Conservation (phyloP, 2,329 filamentous ascomycete genomes). For the Cercospora sp. region DNA sequence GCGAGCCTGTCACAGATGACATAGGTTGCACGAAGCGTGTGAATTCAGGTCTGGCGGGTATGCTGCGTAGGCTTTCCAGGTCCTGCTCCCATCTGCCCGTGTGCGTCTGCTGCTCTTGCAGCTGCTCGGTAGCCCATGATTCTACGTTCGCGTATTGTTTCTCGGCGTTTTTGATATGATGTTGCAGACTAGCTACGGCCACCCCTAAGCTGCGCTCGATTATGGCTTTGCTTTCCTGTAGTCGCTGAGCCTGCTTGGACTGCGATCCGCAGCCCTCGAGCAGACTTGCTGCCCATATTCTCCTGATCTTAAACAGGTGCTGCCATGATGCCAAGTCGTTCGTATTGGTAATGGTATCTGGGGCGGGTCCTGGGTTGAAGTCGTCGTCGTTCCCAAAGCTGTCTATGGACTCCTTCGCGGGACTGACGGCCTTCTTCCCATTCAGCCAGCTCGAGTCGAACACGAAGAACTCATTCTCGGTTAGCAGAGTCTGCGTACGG, state of each 20-base stretch:
- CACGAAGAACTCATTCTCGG: conserved; percentile 87
- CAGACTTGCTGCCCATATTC: conserved; percentile 73
- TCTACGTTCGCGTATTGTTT: conserved; percentile 70
- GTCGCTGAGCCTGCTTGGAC: conserved; percentile 61
- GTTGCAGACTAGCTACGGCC: conserved; percentile 80
- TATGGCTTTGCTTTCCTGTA: conserved; percentile 71
- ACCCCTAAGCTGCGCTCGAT: conserved; percentile 80
- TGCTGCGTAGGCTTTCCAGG: conserved; percentile 62
- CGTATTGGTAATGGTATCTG: conserved; percentile 79
- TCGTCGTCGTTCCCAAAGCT: conserved; percentile 43
- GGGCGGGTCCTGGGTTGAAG: conserved; percentile 62
- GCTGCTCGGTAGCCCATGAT: conserved; percentile 67
- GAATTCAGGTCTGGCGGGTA: conserved; percentile 67
- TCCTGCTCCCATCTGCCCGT: conserved; percentile 68
- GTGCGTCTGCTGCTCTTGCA: conserved; percentile 66
- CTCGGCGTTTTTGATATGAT: conserved; percentile 70
- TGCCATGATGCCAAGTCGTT: conserved; percentile 86
- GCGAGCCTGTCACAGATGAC: conserved; percentile 19
- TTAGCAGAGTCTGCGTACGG: conserved; percentile 74
- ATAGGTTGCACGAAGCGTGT: conserved; percentile 47
- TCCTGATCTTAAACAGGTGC: conserved; percentile 75
- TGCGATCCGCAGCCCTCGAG: conserved; percentile 68
- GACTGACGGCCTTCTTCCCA: conserved; percentile 32
- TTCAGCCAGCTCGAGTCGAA: conserved; percentile 70
- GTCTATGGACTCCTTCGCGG: conserved; percentile 45